Percentiles rank a stretch among this genome's conserved stretches.
Evolutionary conservation across 495 filamentous ascomycete genomes (phyloP).

Genomic region (Neurospora africana): DNA sequence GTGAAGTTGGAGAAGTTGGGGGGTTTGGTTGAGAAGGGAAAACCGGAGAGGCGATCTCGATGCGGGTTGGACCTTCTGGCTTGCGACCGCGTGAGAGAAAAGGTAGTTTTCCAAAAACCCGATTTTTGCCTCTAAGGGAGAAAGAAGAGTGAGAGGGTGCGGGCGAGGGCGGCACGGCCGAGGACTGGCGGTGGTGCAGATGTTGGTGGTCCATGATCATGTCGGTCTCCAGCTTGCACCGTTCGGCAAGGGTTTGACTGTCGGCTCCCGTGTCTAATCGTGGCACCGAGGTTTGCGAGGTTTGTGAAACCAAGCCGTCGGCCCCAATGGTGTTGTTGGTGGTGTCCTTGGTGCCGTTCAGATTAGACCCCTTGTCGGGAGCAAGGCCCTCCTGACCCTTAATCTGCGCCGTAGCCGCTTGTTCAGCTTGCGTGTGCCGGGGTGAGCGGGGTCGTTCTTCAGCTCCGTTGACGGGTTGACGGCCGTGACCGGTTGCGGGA

Average conservation of each 20-base stretch:
- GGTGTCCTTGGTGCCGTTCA: background rate
- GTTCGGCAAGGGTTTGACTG: constrained; percentile 32
- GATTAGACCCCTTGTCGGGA: background rate
- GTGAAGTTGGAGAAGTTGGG: constrained; percentile 6
- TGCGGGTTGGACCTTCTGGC: constrained; percentile 12
- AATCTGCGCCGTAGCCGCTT: background rate
- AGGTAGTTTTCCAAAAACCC: constrained; percentile 29
- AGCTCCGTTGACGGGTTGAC: background rate
- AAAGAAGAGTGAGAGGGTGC: constrained; percentile 8
- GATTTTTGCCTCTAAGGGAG: constrained; percentile 22
- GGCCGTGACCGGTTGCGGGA: background rate
- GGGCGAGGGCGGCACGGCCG: constrained; percentile 11
- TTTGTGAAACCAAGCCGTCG: background rate
- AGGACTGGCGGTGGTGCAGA: constrained; percentile 9
- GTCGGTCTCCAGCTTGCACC: constrained; percentile 17
- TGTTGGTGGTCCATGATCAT: constrained; percentile 37
- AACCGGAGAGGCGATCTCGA: constrained; percentile 4
- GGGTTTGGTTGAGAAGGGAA: constrained; percentile 5
- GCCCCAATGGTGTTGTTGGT: background rate
- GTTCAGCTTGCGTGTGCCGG: background rate
- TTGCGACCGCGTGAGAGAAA: constrained; percentile 25
- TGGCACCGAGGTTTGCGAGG: constrained; percentile 14
- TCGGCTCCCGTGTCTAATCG: constrained; percentile 30
- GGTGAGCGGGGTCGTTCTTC: background rate
- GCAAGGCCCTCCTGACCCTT: background rate